Base-by-base conservation (phyloP, 345 rosid species). In the Euphorbia pulcherrima region DNA sequence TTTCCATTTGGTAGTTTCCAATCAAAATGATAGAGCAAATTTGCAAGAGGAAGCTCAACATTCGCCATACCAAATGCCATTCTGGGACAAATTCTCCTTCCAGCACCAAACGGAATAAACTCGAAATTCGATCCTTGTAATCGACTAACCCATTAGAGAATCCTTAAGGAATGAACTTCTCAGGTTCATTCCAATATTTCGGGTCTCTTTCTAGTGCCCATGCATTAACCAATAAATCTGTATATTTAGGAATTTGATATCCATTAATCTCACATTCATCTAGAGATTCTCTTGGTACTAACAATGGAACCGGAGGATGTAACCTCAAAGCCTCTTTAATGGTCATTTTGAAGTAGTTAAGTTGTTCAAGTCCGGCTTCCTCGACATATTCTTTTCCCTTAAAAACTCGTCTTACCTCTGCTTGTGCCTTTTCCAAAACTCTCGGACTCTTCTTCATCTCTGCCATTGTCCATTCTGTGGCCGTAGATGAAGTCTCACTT, bases 11-110 rank as follows among this genome's bases (percentile, higher is more conserved):
- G 66, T 7, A 74, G 70, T 26, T 57, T 62, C 78, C 78, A 78
- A 8, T 78, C 81, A 67, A 74, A 78, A 71, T 70, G 62, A 52
- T 61, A 78, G 4, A 78, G 67, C 4, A 70, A 26, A 30, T 24
- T 24, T 7, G 77, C 72, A 0, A 68, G 68, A 0, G 47, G 67
- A 16, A 74, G 41, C 67, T 74, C 79, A 0, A 75, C 29, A 20
- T 59, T 73, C 0, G 61, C 44, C 14, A 63, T 44, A 0, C 69
- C 81, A 28, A 74, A 67, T 5, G 6, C 17, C 20, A 74, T 58
- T 0, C 82, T 70, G 0, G 76, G 76, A 48, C 78, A 78, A 5
- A 74, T 74, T 35, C 78, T 78, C 29, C 73, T 71, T 9, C 78
- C 76, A 6, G 71, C 78, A 6, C 78, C 78, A 54, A 78, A 74